Base-by-base conservation (phyloP, 495 filamentous ascomycete species). In the Pseudomonodictys pantanalensis region DNA sequence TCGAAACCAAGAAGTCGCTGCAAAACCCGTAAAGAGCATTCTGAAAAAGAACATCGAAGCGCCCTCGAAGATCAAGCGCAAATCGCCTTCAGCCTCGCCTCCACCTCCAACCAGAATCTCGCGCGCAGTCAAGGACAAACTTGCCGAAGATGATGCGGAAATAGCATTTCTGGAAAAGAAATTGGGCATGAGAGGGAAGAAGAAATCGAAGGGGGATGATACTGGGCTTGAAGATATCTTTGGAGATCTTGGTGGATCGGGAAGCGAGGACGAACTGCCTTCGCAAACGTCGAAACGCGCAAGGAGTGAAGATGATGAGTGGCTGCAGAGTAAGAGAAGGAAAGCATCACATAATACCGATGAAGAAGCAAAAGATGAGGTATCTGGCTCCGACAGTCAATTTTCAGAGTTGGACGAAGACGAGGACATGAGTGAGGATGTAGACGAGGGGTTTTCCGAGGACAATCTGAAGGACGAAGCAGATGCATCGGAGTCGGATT, bases 121-220 rank as follows among this genome's bases (percentile, higher is more conserved):
- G 6, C 82, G 78, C 52, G 76, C 75, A 0, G 76, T 87, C 0
- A 84, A 82, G 69, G 79, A 84, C 5, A 86, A 81, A 59, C 73
- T 97, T 20, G 76, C 74, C 0, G 74, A 85, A 49, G 93, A 97
- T 54, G 90, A 97, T 65, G 85, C 82, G 2, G 89, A 96, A 60
- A 97, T 98, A 67, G 85, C 87, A 15, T 88, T 84, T 8, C 72
- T 97, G 55, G 95, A 98, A 74, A 90, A 85, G 75, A 95, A 89
- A 67, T 78, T 98, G 33, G 92, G 92, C 1, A 75, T 97, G 11
- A 96, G 88, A 71, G 82, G 82, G 18, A 88, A 86, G 50, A 92
- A 87, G 58, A 72, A 87, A 0, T 87, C 90, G 65, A 79, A 83
- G 0, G 91, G 89, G 56, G 77, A 81, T n/a, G 90, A 97, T 7